These are phyloP conservation scores for Silene latifolia DNA, from an alignment of 148 eudicot species.

Conservation along the genomic window DNA sequence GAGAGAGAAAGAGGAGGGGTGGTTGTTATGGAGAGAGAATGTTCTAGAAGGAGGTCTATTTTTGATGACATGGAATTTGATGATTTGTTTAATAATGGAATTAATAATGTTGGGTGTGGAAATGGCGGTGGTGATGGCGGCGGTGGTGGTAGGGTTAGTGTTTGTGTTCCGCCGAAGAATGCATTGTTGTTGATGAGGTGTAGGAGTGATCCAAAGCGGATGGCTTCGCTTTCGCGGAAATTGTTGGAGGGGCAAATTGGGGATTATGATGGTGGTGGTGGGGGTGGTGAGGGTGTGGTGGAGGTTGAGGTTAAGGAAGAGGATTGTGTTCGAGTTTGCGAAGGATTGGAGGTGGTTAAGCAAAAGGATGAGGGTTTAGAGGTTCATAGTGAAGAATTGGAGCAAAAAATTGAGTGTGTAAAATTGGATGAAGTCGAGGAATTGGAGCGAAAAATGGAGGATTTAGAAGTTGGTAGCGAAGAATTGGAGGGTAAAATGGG, in stretches of 20 bases:
- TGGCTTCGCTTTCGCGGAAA: slow-evolving; percentile 63
- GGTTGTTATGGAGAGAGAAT: slow-evolving; percentile 30
- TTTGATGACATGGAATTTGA: slow-evolving; percentile 68
- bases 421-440: too few species aligned
- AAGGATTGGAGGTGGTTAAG: slow-evolving; percentile 12
- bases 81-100: slow-evolving; percentile 21
- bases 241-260: slow-evolving; percentile 34
- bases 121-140: slow-evolving; percentile 15
- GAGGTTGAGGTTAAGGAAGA: not conserved
- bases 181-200: slow-evolving; percentile 89
- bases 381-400: too few species aligned
- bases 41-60: slow-evolving; percentile 63
- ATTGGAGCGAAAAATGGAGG: too few species aligned
- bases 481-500: too few species aligned
- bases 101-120: not conserved
- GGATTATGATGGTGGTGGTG: slow-evolving; percentile 7
- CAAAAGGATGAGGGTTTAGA: not conserved
- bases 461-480: too few species aligned
- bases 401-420: too few species aligned
- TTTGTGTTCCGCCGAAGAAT: slow-evolving; percentile 84
- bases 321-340: not conserved
- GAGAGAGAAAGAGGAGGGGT: slow-evolving; percentile 26
- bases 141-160: slow-evolving; percentile 43
- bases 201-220: slow-evolving; percentile 82
- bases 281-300: slow-evolving; percentile 11